These are phyloP conservation scores for Arachnomyces sp. DNA, from an alignment of 2,329 filamentous ascomycete genomes.

Conservation along the genomic window DNA sequence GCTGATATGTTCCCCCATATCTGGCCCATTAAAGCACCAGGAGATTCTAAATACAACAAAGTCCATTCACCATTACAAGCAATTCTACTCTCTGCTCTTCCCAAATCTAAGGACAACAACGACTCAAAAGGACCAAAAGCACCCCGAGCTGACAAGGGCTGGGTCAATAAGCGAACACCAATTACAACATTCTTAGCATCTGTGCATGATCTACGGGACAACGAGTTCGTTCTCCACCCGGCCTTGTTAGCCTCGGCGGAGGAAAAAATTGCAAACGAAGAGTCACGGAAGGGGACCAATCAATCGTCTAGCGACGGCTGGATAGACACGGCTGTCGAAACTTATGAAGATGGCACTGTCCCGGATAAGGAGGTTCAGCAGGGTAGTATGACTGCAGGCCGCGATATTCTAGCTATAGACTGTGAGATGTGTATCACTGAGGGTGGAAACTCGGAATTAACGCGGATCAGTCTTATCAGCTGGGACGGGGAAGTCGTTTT, in stretches of 20 bases:
- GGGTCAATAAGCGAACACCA: constrained; percentile 68
- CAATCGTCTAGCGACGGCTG: constrained; percentile 59
- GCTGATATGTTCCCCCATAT: constrained; percentile 77
- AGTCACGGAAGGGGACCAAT: constrained; percentile 44
- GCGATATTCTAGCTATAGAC: constrained; percentile 73
- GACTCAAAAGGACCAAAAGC: constrained; percentile 49
- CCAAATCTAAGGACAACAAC: constrained; percentile 62
- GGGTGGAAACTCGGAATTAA: constrained; percentile 71
- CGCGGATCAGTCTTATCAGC: constrained; percentile 75
- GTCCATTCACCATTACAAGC: constrained; percentile 82
- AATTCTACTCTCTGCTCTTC: constrained; percentile 68
- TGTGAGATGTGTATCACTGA: constrained; percentile 97
- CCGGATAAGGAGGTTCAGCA: constrained; percentile 65
- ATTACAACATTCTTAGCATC: constrained; percentile 72
- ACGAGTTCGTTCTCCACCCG: constrained; percentile 79
- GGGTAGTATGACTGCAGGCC: constrained; percentile 76
- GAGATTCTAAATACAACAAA: constrained; percentile 70
- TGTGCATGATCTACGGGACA: constrained; percentile 67
- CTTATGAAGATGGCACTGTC: constrained; percentile 58
- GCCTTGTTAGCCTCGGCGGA: constrained; percentile 56
- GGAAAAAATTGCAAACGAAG: constrained; percentile 48
- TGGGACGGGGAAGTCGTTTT: constrained; percentile 79
- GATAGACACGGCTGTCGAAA: constrained; percentile 68
- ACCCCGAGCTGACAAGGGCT: constrained; percentile 56
- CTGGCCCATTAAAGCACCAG: constrained; percentile 83